Percentiles rank a stretch among this genome's conserved stretches.
phyloP scores from a whole-genome alignment of 78 protist genomes.

The Dictyostelium purpureum region DNA sequence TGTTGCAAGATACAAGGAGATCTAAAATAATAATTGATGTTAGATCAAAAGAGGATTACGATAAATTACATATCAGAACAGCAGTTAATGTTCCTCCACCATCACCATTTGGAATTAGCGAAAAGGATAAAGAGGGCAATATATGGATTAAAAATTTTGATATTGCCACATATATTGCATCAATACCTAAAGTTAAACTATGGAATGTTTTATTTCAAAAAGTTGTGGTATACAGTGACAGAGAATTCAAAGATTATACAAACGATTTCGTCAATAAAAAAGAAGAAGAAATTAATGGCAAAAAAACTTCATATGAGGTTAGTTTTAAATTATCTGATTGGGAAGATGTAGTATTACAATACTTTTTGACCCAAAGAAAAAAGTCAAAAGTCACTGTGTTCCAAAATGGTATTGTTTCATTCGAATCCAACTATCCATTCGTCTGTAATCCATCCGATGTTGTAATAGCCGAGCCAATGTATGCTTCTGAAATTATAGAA shows the following conservation, averaged over 20 bases:
- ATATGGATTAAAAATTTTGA: background rate
- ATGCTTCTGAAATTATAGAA: conserved; percentile 57
- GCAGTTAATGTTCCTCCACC: conserved; percentile 60
- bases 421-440: conserved; percentile 28
- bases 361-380: background rate
- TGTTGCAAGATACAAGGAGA: conserved; percentile 37
- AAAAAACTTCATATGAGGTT: no score
- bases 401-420: conserved; percentile 24
- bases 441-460: background rate
- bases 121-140: no score
- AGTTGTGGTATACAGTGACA: conserved; percentile 8
- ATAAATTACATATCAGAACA: background rate
- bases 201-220: conserved; percentile 32
- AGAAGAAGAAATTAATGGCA: no score
- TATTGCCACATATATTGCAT: conserved; percentile 13
- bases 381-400: conserved; percentile 2
- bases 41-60: conserved; percentile 13
- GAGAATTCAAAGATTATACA: no score
- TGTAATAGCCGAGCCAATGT: background rate
- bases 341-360: background rate
- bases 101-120: no score
- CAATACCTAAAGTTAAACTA: background rate
- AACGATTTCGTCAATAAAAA: no score
- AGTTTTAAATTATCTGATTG: background rate
- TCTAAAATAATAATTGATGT: conserved; percentile 58